These are phyloP conservation scores for Cubamyces lactineus DNA, from an alignment of 768 basidiomycete genomes.

Conservation along the genomic window DNA sequence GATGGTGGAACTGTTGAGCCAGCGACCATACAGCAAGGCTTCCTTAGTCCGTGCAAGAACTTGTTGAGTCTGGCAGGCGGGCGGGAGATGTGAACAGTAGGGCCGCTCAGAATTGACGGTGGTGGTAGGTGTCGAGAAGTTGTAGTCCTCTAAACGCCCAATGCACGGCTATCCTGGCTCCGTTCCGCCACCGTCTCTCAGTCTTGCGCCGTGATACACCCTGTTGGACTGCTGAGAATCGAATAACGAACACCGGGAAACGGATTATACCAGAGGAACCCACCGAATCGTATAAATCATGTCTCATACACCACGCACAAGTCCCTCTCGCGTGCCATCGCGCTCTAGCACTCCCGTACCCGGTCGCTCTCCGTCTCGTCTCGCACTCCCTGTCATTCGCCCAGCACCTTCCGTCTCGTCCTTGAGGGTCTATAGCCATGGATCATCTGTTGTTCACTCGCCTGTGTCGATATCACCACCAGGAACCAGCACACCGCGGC, in stretches of 20 bases:
- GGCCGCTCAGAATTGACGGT: neutral
- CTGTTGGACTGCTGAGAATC: no score
- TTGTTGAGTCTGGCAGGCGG: neutral
- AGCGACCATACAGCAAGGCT: neutral
- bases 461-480: constrained; percentile 23
- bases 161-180: neutral
- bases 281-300: neutral
- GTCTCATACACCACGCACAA: constrained; percentile 30
- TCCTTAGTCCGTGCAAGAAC: no score
- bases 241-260: neutral
- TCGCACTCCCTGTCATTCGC: constrained; percentile 55
- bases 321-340: constrained; percentile 39
- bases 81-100: neutral
- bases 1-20: neutral
- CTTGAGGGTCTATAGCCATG: constrained; percentile 58
- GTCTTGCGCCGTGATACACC: neutral
- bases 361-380: constrained; percentile 51
- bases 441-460: constrained; percentile 35
- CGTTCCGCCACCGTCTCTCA: neutral
- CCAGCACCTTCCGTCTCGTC: constrained; percentile 60
- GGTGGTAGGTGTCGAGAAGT: neutral
- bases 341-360: constrained; percentile 42
- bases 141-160: neutral
- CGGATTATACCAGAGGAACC: no score
- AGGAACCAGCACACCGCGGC: neutral